Conservation (phyloP, 73 alveolate species). For the Paramecium bursaria region DNA sequence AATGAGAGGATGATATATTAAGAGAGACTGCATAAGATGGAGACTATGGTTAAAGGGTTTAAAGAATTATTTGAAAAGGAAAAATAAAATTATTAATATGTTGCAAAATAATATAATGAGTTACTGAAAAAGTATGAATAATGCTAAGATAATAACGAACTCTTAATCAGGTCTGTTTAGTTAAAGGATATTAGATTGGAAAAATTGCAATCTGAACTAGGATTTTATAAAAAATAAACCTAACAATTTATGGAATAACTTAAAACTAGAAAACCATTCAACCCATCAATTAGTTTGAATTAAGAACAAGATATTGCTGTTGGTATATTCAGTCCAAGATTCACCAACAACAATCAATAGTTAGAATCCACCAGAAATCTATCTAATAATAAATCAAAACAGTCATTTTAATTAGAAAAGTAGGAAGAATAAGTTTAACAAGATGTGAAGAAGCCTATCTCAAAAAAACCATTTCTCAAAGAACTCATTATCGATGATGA, state of each 20-base stretch:
- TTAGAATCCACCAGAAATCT: not conserved
- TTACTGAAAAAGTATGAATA: constrained; percentile 37
- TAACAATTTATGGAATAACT: constrained; percentile 60
- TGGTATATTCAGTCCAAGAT: constrained; percentile 55
- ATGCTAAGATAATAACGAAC: constrained; percentile 46
- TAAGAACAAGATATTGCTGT: constrained; percentile 62
- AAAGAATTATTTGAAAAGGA: constrained; percentile 64
- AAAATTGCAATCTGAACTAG: constrained; percentile 55
- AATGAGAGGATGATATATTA: constrained; percentile 64
- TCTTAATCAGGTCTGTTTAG: constrained; percentile 42
- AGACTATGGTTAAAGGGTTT: constrained; percentile 66
- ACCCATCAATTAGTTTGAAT: constrained; percentile 26
- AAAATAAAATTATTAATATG: not conserved
- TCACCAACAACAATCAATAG: constrained; percentile 9
- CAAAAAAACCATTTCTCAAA: constrained; percentile 28
- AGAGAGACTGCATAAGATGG: constrained; percentile 63
- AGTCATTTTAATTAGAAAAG: not conserved
- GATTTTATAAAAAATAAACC: constrained; percentile 47
- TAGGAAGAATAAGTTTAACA: not conserved
- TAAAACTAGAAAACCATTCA: constrained; percentile 57
- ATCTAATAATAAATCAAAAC: not conserved
- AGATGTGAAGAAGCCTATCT: constrained; percentile 5
- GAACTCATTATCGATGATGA: constrained; percentile 1
- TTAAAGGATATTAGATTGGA: constrained; percentile 34
- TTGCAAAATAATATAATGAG: constrained; percentile 37